A percentile compares a stretch with the other conserved stretches of the same genome.
Evolutionary conservation across 2,329 filamentous ascomycete species (phyloP).

Genomic region (Paracamarosporium sp.): DNA sequence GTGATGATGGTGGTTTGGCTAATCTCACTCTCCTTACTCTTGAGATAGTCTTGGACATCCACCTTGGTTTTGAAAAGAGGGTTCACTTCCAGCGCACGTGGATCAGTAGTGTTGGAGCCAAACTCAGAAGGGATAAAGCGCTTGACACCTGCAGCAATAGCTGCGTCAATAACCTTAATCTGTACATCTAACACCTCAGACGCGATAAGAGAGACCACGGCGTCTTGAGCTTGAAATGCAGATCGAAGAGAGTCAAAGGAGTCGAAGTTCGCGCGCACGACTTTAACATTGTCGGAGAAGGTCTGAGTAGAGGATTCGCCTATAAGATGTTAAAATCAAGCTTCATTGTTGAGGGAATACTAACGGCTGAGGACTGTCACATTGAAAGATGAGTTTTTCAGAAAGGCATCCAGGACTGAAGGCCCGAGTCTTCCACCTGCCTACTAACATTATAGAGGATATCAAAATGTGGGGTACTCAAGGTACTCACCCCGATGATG

Average conservation of each 20-base stretch:
- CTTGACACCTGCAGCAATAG: conserved; percentile 65
- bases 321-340: background rate
- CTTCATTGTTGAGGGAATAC: background rate
- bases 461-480: conserved; percentile 9
- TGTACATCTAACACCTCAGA: conserved; percentile 53
- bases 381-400: conserved; percentile 53
- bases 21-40: conserved; percentile 55
- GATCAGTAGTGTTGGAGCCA: conserved; percentile 51
- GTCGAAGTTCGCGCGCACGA: conserved; percentile 58
- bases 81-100: conserved; percentile 48
- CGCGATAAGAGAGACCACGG: conserved; percentile 59
- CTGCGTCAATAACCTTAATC: conserved; percentile 63
- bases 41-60: conserved; percentile 59
- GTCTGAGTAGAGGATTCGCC: conserved; percentile 46
- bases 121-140: conserved; percentile 70
- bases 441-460: conserved; percentile 21
- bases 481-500: conserved; percentile 53
- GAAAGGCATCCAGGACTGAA: conserved; percentile 49
- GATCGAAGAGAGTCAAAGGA: conserved; percentile 55
- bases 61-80: conserved; percentile 62
- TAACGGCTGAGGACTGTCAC: conserved; percentile 64
- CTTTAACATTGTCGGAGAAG: conserved; percentile 49
- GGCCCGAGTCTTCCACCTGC: conserved; percentile 53
- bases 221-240: conserved; percentile 64
- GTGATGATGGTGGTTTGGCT: conserved; percentile 61